phyloP scores from a whole-genome alignment of 2,329 filamentous ascomycete genomes.

The Nannizziopsis arthrosporioides region DNA sequence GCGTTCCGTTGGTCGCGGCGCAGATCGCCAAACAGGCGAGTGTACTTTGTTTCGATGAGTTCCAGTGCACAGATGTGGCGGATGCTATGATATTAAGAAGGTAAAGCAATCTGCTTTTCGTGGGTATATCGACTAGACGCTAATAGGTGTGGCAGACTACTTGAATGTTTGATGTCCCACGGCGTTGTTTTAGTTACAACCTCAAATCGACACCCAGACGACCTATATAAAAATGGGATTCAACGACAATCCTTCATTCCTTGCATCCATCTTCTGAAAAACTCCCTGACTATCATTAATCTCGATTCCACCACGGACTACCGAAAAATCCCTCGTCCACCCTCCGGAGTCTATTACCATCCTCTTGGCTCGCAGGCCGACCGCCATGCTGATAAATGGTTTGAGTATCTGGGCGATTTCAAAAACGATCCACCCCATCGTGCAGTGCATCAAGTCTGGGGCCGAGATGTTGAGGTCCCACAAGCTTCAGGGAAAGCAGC shows the following conservation, averaged over 20 bases:
- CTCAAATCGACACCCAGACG: constrained; percentile 89
- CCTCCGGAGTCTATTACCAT: constrained; percentile 87
- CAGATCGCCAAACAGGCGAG: constrained; percentile 76
- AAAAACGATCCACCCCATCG: constrained; percentile 61
- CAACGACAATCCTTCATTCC: constrained; percentile 92
- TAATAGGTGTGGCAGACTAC: constrained; percentile 41
- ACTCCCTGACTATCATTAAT: constrained; percentile 75
- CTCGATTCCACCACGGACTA: constrained; percentile 94
- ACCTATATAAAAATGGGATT: constrained; percentile 96
- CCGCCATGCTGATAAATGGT: constrained; percentile 87
- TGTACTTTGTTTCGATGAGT: constrained; percentile 95
- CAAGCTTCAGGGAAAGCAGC: constrained; percentile 77
- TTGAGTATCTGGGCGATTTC: constrained; percentile 80
- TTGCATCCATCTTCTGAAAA: constrained; percentile 84
- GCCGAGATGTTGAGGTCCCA: constrained; percentile 76
- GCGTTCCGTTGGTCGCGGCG: constrained; percentile 83
- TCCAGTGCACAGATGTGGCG: constrained; percentile 95
- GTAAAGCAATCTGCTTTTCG: constrained; percentile 27
- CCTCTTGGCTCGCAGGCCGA: constrained; percentile 66
- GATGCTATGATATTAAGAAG: constrained; percentile 94
- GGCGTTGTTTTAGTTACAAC: constrained; percentile 95
- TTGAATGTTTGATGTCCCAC: constrained; percentile 87
- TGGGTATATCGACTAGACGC: background rate
- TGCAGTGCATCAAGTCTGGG: constrained; percentile 80
- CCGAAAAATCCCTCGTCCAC: constrained; percentile 86